phyloP scores from a whole-genome alignment of 2,329 filamentous ascomycete species.

The Penicillium sp. region DNA sequence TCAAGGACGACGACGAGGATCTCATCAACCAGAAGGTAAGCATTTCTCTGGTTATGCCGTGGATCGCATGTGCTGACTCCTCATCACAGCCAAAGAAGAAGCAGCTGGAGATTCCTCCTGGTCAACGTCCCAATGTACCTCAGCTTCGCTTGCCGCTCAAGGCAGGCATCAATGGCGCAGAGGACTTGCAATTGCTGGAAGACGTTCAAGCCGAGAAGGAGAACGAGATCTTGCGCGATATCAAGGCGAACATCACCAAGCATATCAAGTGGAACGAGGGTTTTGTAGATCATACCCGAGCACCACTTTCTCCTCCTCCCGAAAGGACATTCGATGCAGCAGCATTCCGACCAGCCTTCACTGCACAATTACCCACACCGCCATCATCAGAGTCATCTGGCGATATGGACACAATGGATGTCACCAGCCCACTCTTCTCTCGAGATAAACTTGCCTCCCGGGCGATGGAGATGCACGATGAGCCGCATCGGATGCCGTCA shows the following conservation, averaged over 20 bases:
- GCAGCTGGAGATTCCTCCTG: slow-evolving; percentile 57
- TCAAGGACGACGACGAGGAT: slow-evolving; percentile 92
- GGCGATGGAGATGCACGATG: slow-evolving; percentile 45
- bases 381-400: slow-evolving; percentile 51
- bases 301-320: slow-evolving; percentile 75
- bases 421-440: slow-evolving; percentile 30
- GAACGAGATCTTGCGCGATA: slow-evolving; percentile 74
- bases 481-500: slow-evolving; percentile 55
- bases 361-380: slow-evolving; percentile 62
- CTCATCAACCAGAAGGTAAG: slow-evolving; percentile 89
- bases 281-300: slow-evolving; percentile 82
- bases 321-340: slow-evolving; percentile 59
- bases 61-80: slow-evolving; percentile 37
- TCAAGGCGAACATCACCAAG: slow-evolving; percentile 82
- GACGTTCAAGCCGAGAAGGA: slow-evolving; percentile 80
- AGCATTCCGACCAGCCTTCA: slow-evolving; percentile 67
- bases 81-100: slow-evolving; percentile 68
- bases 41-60: slow-evolving; percentile 11
- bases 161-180: slow-evolving; percentile 71
- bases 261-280: slow-evolving; percentile 90
- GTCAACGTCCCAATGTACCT: slow-evolving; percentile 60
- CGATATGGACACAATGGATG: slow-evolving; percentile 41
- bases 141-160: slow-evolving; percentile 70
- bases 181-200: slow-evolving; percentile 73
- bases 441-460: slow-evolving; percentile 43